phyloP scores from a whole-genome alignment of 257 asterid genomes.

The Prunella vulgaris region DNA sequence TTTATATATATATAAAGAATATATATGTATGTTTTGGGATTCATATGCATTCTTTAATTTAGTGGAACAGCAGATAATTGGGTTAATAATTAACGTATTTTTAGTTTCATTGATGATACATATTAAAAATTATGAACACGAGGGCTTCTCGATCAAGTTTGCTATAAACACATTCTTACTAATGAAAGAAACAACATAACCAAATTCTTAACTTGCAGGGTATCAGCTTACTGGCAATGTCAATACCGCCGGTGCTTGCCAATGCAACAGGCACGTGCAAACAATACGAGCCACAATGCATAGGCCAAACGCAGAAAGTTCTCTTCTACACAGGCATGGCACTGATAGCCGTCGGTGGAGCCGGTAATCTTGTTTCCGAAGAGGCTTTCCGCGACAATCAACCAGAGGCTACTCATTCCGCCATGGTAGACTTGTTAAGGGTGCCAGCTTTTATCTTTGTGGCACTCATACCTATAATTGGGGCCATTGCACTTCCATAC shows the following conservation, averaged over 20 bases:
- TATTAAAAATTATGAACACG: too few relatives aligned
- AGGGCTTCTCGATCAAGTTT: too few relatives aligned
- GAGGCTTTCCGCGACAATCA: slow-evolving; percentile 26
- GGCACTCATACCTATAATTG: slow-evolving; percentile 26
- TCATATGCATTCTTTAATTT: too few relatives aligned
- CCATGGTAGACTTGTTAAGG: not conserved
- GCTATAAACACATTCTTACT: too few relatives aligned
- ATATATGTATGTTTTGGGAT: too few relatives aligned
- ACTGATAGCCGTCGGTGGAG: slow-evolving; percentile 39
- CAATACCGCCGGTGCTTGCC: slow-evolving; percentile 27
- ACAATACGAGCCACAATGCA: slow-evolving; percentile 27
- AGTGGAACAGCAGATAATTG: too few relatives aligned
- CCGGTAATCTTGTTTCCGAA: slow-evolving; percentile 38
- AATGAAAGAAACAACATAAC: too few relatives aligned
- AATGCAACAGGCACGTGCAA: slow-evolving; percentile 36
- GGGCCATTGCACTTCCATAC: slow-evolving; percentile 43
- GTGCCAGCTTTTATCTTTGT: not conserved
- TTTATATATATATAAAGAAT: too few relatives aligned
- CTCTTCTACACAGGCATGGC: slow-evolving; percentile 43
- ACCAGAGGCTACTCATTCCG: not conserved
- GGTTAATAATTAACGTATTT: too few relatives aligned
- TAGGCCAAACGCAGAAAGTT: slow-evolving; percentile 33
- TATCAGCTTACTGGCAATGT: slow-evolving; percentile 37
- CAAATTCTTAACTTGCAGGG: slow-evolving; percentile 30
- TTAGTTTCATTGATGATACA: too few relatives aligned